phyloP scores from a whole-genome alignment of 75 land plant species.

The Larix kaempferi region DNA sequence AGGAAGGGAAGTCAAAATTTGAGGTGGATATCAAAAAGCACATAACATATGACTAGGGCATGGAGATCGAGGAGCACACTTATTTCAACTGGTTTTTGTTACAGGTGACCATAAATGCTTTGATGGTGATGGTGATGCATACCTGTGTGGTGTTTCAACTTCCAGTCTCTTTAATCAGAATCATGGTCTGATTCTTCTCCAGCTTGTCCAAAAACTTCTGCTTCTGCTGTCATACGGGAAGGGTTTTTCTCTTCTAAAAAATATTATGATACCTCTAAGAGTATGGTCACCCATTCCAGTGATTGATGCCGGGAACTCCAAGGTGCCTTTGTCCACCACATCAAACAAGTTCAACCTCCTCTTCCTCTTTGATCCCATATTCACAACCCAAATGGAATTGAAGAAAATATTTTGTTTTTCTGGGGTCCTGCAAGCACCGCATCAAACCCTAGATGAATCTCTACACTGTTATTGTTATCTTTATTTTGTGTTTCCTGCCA shows the following conservation, averaged over 20 bases:
- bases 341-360: slow-evolving; percentile 94
- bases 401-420: too few relatives aligned
- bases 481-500: too few relatives aligned
- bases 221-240: slow-evolving; percentile 96
- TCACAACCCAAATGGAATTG: too few relatives aligned
- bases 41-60: too few relatives aligned
- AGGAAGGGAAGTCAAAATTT: too few relatives aligned
- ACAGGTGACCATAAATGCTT: too few relatives aligned
- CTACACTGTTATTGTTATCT: too few relatives aligned
- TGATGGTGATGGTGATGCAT: not conserved
- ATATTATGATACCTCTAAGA: slow-evolving; percentile 84
- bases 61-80: too few relatives aligned
- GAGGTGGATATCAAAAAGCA: too few relatives aligned
- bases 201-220: slow-evolving; percentile 71
- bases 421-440: too few relatives aligned
- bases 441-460: too few relatives aligned
- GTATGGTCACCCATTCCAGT: slow-evolving; percentile 77
- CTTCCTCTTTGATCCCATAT: slow-evolving; percentile 87
- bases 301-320: slow-evolving; percentile 45
- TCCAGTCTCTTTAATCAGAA: slow-evolving; percentile 95
- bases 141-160: slow-evolving; percentile 98
- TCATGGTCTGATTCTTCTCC: slow-evolving; percentile 66
- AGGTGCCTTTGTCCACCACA: slow-evolving; percentile 77
- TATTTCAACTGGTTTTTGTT: too few relatives aligned
- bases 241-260: slow-evolving; percentile 81